Evolutionary conservation across 73 alveolate species (phyloP), one percentile per base, ranked within the genome.

Genomic region (Effrenium voratum): DNA sequence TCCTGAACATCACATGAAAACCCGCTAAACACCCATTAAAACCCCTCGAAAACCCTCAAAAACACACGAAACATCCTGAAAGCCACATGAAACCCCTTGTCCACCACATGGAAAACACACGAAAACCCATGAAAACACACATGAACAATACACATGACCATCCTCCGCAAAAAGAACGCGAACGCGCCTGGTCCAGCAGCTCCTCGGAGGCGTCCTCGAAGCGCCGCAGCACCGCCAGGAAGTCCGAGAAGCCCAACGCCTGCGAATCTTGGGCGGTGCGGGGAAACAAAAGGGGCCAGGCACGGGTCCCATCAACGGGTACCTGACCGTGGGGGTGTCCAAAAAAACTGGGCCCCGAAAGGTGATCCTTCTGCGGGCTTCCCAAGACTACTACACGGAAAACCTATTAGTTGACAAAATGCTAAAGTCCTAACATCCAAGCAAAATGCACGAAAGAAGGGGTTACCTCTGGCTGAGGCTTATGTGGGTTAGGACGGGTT

Each of bases 141-240:
- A 30, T 22, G n/a, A 57, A 30, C 72, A 57, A 57, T 1, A 22
- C 72, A 57, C 72, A 22, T 30, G n/a, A n/a, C n/a, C n/a, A n/a
- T n/a, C 28, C 16, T 2, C 72, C 72, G 28, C 72, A 30, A 30
- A 0, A 22, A 22, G 28, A 0, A 22, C 16, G 16, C 72, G 28
- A 57, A 57, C 72, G n/a, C 28, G 72, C 90, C 90, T 79, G 90
- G 12, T 79, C 90, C 90, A 79, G 46, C 43, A 79, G 90, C 16
- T 44, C 90, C 13, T 60, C 90, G 28, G 44, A 44, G 13, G 90
- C 90, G 32, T 79, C 90, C 32, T 79, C 90, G 13, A 79, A 79
- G 70, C 52, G 68, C 32, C 90, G 90, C 66, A 79, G 66, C 0
- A 66, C 45, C 2, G 68, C 43, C 15, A 79, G 90, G 90, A 79